Base-by-base conservation (phyloP, 306 rosid species). In the Abrus precatorius region DNA sequence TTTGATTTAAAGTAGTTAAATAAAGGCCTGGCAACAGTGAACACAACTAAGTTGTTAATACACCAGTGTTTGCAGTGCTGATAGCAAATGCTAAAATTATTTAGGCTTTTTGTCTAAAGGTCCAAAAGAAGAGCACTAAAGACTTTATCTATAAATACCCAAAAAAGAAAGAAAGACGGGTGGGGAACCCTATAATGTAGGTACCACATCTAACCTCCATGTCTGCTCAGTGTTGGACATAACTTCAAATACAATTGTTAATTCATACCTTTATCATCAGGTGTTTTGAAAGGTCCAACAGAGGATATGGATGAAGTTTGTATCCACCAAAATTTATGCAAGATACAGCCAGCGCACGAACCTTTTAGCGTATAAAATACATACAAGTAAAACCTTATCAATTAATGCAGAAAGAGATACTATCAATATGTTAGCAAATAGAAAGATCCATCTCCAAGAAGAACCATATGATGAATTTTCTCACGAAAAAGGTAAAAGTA, bases 271-370 rank as follows among this genome's bases (percentile, higher is more conserved):
- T 85, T 92, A 93, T 91, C 88, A 91, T 89, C 84, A 95, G 82
- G 76, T 84, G 85, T 62, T 78, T 80, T 53, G 97, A 89, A 28
- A 95, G 88, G 78, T 87, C 83, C 5, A 75, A 44, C 77, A 95
- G 61, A 65, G 96, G 92, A 82, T 91, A 95, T 13, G 97, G 94
- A 80, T 90, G 91, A 87, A 93, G 99, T 87, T 93, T 95, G 92
- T 95, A 93, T 55, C 96, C 91, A 28, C 90, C 87, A 76, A 82
- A 87, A 71, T 93, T 91, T 79, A 94, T 89, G 74, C 84, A 95
- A 1, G 92, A 86, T 83, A 95, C 81, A 63, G 95, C 99, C 84
- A 91, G 72, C 1, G 74, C 89, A 76, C 98, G 93, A 72, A 90
- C 90, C 99, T 95, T 80, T 52, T 30, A 36, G 43, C 45, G 73